Conservation (phyloP, 2,329 filamentous ascomycete species). For the Tolypocladium cylindrosporum region DNA sequence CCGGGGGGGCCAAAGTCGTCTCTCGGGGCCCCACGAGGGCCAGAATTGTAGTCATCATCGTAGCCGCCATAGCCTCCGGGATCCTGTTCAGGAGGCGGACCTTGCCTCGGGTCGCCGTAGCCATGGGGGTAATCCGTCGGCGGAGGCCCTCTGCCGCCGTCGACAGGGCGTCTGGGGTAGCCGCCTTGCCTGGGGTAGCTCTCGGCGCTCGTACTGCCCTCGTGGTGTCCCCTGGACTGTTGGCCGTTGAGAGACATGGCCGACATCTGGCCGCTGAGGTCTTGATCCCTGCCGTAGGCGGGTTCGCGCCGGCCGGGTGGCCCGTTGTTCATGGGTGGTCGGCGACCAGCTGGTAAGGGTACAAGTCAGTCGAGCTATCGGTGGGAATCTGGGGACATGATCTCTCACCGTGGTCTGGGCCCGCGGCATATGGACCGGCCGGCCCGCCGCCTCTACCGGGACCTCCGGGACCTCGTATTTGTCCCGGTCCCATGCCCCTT, state of each 20-base stretch:
- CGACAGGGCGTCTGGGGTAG: conserved; percentile 15
- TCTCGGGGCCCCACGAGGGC: conserved; percentile 18
- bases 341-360: conserved; percentile 12
- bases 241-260: conserved; percentile 24
- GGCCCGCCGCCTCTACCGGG: conserved; percentile 23
- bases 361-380: background rate
- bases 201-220: conserved; percentile 14
- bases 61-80: conserved; percentile 15
- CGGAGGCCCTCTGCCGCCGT: conserved; percentile 14
- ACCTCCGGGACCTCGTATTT: conserved; percentile 12
- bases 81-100: conserved; percentile 16
- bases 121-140: conserved; percentile 24
- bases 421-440: conserved; percentile 28
- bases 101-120: conserved; percentile 14
- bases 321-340: conserved; percentile 7
- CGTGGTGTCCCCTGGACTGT: conserved; percentile 10
- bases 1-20: conserved; percentile 39
- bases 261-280: conserved; percentile 22
- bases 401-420: conserved; percentile 28
- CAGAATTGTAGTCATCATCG: conserved; percentile 13
- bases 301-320: conserved; percentile 11
- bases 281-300: conserved; percentile 16
- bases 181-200: conserved; percentile 13
- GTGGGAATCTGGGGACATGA: background rate
- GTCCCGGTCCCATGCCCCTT: conserved; percentile 16